Conservation (phyloP, 345 rosid genomes). For the Alliaria petiolata region DNA sequence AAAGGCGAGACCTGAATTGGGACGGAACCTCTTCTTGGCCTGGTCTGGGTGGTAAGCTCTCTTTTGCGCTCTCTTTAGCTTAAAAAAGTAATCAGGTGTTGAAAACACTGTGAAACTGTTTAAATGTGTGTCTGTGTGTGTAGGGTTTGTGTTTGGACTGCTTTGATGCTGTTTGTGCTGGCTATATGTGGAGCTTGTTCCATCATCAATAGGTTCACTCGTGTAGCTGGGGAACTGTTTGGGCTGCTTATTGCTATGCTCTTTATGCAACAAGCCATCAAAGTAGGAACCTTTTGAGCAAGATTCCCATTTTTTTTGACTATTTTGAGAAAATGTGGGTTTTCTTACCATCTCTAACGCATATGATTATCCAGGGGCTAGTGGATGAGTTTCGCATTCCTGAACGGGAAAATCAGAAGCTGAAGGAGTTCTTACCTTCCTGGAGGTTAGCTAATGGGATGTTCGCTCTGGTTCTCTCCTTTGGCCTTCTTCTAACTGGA, state of each 20-base stretch:
- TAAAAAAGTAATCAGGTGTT: neutral
- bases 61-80: neutral
- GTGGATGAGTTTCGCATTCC: slow-evolving; percentile 90
- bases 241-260: slow-evolving; percentile 98
- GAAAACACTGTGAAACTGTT: neutral
- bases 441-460: slow-evolving; percentile 98
- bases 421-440: slow-evolving; percentile 51
- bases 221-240: slow-evolving; percentile 89
- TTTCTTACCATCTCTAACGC: neutral
- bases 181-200: slow-evolving; percentile 95
- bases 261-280: slow-evolving; percentile 96
- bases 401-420: slow-evolving; percentile 47
- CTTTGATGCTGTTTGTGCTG: slow-evolving; percentile 71
- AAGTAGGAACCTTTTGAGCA: slow-evolving; percentile 40
- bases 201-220: slow-evolving; percentile 89
- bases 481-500: slow-evolving; percentile 81
- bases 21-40: slow-evolving; percentile 75
- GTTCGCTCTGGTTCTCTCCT: slow-evolving; percentile 89
- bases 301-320: neutral
- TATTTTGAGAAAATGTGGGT: neutral
- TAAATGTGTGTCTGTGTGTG: slow-evolving; percentile 3
- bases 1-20: slow-evolving; percentile 78
- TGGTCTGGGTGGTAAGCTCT: slow-evolving; percentile 88
- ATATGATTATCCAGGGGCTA: slow-evolving; percentile 54
- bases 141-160: slow-evolving; percentile 98